Evolutionary conservation across 805 yeast species (phyloP).

Genomic region (Starmerella apicola): DNA sequence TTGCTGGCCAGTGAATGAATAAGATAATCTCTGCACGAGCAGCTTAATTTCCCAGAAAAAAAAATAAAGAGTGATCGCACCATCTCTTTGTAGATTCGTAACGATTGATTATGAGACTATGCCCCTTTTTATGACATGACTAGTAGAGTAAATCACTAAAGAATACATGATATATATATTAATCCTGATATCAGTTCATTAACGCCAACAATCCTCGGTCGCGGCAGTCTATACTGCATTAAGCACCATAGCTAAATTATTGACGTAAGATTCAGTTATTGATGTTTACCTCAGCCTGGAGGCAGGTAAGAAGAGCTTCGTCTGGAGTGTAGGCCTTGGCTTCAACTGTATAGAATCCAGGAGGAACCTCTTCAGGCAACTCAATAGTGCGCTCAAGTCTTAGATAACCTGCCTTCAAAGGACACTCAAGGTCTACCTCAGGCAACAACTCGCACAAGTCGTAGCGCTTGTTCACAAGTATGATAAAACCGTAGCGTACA

Average conservation of each 20-base stretch:
- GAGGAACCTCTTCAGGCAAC: constrained; percentile 86
- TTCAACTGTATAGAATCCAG: constrained; percentile 75
- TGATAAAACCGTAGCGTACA: constrained; percentile 84
- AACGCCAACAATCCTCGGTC: too few relatives aligned
- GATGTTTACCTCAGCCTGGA: constrained; percentile 36
- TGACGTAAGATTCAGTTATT: constrained; percentile 27
- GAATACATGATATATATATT: neutral
- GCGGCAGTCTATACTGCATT: too few relatives aligned
- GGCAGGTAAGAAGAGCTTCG: constrained; percentile 72
- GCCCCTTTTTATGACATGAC: neutral
- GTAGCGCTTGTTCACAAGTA: constrained; percentile 74
- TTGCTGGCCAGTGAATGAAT: constrained; percentile 3
- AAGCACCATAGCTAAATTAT: too few relatives aligned
- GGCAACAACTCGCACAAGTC: constrained; percentile 82
- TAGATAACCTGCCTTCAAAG: constrained; percentile 59
- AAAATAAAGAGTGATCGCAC: neutral
- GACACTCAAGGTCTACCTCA: constrained; percentile 78
- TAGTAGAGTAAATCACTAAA: neutral
- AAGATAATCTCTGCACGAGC: too few relatives aligned
- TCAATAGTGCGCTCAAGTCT: constrained; percentile 58
- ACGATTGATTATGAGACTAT: neutral
- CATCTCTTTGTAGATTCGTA: too few relatives aligned
- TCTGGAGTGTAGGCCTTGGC: constrained; percentile 85
- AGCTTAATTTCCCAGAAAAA: neutral
- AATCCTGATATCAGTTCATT: too few relatives aligned